Conservation (phyloP, 1,139 yeast genomes). For the Geotrichum siamense region DNA sequence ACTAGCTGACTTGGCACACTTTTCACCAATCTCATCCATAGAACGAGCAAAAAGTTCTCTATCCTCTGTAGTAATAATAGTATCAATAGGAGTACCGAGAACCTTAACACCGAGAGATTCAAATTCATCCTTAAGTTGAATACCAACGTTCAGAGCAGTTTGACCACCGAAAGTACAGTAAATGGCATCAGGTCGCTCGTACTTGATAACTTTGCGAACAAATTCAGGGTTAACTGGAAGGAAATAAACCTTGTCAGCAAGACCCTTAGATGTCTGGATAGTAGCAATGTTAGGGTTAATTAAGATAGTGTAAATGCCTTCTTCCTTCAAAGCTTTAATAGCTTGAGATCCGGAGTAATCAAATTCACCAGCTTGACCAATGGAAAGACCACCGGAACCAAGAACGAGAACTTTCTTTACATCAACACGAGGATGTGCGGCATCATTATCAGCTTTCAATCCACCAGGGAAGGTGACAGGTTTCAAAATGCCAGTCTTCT, state of each 20-base stretch:
- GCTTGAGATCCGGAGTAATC: constrained; percentile 95
- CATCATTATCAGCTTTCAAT: constrained; percentile 52
- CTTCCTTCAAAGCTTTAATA: constrained; percentile 75
- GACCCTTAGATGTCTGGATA: constrained; percentile 90
- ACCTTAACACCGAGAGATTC: constrained; percentile 88
- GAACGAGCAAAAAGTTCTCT: constrained; percentile 92
- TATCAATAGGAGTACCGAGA: constrained; percentile 92
- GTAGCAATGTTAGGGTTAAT: constrained; percentile 98
- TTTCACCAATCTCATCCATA: constrained; percentile 90
- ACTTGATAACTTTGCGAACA: constrained; percentile 88
- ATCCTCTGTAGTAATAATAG: constrained; percentile 95
- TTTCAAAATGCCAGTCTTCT: constrained; percentile 51
- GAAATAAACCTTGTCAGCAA: constrained; percentile 92
- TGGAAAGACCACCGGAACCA: constrained; percentile 97
- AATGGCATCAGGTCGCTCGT: constrained; percentile 95
- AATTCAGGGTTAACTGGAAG: constrained; percentile 94
- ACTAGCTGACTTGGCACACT: constrained; percentile 89
- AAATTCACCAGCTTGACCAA: constrained; percentile 99
- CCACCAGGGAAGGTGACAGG: constrained; percentile 93
- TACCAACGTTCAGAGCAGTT: constrained; percentile 95
- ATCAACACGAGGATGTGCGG: constrained; percentile 62
- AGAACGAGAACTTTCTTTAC: constrained; percentile 92
- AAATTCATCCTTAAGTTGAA: constrained; percentile 89
- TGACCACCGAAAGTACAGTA: constrained; percentile 98
- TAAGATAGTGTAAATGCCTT: constrained; percentile 73